Base-by-base conservation (phyloP, 225 moss, liverwort and hornwort species). In the Ulota crispa region DNA sequence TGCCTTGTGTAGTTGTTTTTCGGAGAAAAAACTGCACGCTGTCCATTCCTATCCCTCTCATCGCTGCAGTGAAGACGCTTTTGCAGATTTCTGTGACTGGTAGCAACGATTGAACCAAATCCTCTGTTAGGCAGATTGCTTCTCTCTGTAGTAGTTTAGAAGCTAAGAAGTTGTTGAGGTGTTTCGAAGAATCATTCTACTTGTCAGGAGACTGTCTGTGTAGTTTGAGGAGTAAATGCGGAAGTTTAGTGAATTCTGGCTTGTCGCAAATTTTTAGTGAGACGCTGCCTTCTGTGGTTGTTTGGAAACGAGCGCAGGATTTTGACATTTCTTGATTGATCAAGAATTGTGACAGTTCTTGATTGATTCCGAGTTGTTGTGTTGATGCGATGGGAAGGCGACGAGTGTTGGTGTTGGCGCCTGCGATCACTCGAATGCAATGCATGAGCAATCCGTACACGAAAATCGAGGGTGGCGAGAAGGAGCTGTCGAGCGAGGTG, bases 371-470 rank as follows among this genome's bases (percentile, higher is more conserved):
- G 64, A 80, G 63, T 76, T 62, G 18, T 32, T 2, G 7, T 13
- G 80, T 67, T 4, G 9, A 14, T 60, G 72, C 47, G 12, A 90
- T 90, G 90, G 90, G 90, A 56, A 88, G 88, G 86, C 81, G 88
- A 8, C 77, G 90, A 70, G 86, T 88, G 81, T 30, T 90, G 84
- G 88, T 88, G 82, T 28, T 90, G 73, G 84, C 83, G 53, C 90
- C 90, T 5, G 86, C 88, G 11, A 83, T 88, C 52, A 76, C 88
- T 20, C 88, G 90, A 2, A 90, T 90, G 88, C 90, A 77, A 76
- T 88, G 83, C 68, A 84, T 90, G 88, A 60, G 60, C 73, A 90
- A 88, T 72, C 89, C 89, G 32, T 89, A 89, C 63, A 75, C 55
- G 60, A 78, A 75, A 62, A 60, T 89, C 16, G 52, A 56, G 19